A percentile compares a stretch with the other conserved stretches of the same genome.
Conservation (phyloP, 2,329 filamentous ascomycete species). For the Keithomyces neogunnii region DNA sequence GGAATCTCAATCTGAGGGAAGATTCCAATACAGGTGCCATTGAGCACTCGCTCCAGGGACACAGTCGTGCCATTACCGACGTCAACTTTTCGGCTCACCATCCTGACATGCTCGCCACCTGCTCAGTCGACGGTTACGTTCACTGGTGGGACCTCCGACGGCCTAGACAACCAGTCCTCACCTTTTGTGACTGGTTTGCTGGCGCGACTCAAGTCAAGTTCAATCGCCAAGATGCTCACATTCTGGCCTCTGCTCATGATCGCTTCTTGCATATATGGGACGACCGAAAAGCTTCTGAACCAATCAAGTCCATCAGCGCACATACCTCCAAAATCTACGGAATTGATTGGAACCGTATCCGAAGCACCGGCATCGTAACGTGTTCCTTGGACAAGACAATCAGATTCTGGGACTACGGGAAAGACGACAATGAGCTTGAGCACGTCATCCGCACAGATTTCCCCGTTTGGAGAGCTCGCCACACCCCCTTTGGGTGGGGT, state of each 20-base stretch:
- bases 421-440: slow-evolving; percentile 58
- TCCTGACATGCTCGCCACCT: slow-evolving; percentile 81
- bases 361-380: slow-evolving; percentile 65
- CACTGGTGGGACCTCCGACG: slow-evolving; percentile 84
- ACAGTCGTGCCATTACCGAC: slow-evolving; percentile 81
- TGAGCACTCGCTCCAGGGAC: slow-evolving; percentile 79
- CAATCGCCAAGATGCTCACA: slow-evolving; percentile 78
- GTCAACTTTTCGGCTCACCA: slow-evolving; percentile 95
- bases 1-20: slow-evolving; percentile 77
- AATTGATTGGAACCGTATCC: slow-evolving; percentile 83
- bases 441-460: slow-evolving; percentile 74
- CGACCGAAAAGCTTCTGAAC: slow-evolving; percentile 66
- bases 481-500: slow-evolving; percentile 83
- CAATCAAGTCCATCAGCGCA: slow-evolving; percentile 75
- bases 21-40: slow-evolving; percentile 64
- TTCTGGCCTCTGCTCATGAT: slow-evolving; percentile 87
- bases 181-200: slow-evolving; percentile 87
- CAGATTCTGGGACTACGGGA: slow-evolving; percentile 80
- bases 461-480: slow-evolving; percentile 83
- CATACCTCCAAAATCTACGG: slow-evolving; percentile 94
- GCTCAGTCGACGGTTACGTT: slow-evolving; percentile 86
- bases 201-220: slow-evolving; percentile 94
- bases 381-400: slow-evolving; percentile 89
- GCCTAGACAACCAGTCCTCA: slow-evolving; percentile 64
- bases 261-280: slow-evolving; percentile 87